Conservation (phyloP, 805 yeast genomes). For the Metschnikowia rubicola region DNA sequence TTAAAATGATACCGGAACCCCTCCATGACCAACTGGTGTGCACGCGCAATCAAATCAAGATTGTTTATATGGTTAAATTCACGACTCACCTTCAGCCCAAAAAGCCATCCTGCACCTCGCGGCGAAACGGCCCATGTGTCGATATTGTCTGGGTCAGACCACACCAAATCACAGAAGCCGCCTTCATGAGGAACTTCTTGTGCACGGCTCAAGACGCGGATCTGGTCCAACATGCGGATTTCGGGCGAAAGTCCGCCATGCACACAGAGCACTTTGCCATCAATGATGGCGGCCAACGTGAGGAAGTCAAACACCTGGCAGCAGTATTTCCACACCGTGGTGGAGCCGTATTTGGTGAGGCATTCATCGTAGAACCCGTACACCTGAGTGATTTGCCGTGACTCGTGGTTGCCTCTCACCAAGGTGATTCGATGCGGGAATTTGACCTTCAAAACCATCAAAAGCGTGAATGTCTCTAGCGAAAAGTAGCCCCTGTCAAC, state of each 20-base stretch:
- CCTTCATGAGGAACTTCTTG: slow-evolving; percentile 99
- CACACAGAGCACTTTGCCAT: slow-evolving; percentile 90
- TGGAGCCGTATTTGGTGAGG: slow-evolving; percentile 85
- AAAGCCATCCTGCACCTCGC: slow-evolving; percentile 98
- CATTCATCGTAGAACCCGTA: slow-evolving; percentile 98
- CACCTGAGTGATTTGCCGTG: slow-evolving; percentile 97
- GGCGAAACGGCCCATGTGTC: slow-evolving; percentile 98
- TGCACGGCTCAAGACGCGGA: slow-evolving; percentile 88
- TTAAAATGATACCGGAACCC: slow-evolving; percentile 96
- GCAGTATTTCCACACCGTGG: slow-evolving; percentile 94
- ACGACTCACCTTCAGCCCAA: slow-evolving; percentile 89
- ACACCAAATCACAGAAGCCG: slow-evolving; percentile 93
- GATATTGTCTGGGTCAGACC: slow-evolving; percentile 98
- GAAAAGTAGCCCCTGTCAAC: slow-evolving; percentile 98
- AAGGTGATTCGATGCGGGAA: slow-evolving; percentile 82
- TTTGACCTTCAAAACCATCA: slow-evolving; percentile 90
- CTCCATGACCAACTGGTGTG: slow-evolving; percentile 98
- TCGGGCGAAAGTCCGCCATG: slow-evolving; percentile 98
- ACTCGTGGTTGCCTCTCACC: slow-evolving; percentile 97
- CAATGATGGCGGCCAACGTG: slow-evolving; percentile 92
- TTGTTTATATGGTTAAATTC: slow-evolving; percentile 96
- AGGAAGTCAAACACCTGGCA: slow-evolving; percentile 94
- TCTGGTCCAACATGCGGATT: slow-evolving; percentile 94
- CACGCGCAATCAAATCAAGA: slow-evolving; percentile 84
- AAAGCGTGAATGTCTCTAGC: slow-evolving; percentile 85